A percentile compares a stretch with the other conserved stretches of the same genome.
Conservation (phyloP, 2,329 filamentous ascomycete species). For the Cytospora leucostoma region DNA sequence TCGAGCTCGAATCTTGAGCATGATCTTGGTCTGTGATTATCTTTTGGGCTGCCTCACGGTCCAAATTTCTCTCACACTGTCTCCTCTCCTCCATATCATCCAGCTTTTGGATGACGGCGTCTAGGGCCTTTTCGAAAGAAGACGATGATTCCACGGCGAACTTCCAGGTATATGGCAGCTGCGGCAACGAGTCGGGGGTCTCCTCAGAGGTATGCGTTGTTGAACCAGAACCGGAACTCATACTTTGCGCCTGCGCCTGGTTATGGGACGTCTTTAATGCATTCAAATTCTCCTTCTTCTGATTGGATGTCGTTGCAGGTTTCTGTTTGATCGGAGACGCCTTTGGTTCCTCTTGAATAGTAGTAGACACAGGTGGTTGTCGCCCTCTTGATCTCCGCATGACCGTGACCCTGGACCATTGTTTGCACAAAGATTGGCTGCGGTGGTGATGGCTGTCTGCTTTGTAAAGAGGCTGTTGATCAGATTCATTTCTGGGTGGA, state of each 20-base stretch:
- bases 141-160: slow-evolving; percentile 31
- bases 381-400: slow-evolving; percentile 3
- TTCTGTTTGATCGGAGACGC: background rate
- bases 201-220: background rate
- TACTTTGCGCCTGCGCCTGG: background rate
- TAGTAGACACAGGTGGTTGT: slow-evolving; percentile 11
- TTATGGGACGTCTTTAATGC: background rate
- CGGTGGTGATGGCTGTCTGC: background rate
- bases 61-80: slow-evolving; percentile 11
- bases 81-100: slow-evolving; percentile 34
- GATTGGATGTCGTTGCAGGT: background rate
- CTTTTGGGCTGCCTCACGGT: slow-evolving; percentile 12
- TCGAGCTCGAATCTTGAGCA: background rate
- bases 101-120: slow-evolving; percentile 34
- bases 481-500: slow-evolving; percentile 15
- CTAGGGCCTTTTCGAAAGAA: slow-evolving; percentile 34
- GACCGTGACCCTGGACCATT: slow-evolving; percentile 17
- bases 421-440: slow-evolving; percentile 17
- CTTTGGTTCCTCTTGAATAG: slow-evolving; percentile 13
- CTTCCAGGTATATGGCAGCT: slow-evolving; percentile 32
- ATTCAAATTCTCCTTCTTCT: background rate
- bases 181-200: slow-evolving; percentile 6
- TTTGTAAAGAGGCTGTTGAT: background rate
- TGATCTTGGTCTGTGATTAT: slow-evolving; percentile 4
- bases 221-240: background rate